A percentile compares a stretch with the other conserved stretches of the same genome.
These are phyloP conservation scores for Trichosporon sp. DNA, from an alignment of 1,284 basidiomycete species.

Conservation along the genomic window DNA sequence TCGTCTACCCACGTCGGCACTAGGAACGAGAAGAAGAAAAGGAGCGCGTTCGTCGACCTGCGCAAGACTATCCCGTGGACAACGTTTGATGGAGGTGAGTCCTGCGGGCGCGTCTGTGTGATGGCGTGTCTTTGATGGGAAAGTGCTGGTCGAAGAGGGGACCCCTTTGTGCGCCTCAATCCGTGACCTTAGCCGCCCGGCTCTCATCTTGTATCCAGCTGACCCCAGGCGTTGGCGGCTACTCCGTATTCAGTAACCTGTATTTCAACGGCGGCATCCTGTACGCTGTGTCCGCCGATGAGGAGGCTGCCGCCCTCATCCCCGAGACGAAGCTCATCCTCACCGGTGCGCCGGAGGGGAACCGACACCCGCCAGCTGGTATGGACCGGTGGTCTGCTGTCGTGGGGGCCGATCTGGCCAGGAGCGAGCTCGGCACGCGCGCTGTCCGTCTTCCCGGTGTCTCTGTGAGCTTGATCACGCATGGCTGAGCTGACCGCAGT, in stretches of 20 bases:
- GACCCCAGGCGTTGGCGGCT: constrained; percentile 29
- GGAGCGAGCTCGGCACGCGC: constrained; percentile 26
- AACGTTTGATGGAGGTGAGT: constrained; percentile 33
- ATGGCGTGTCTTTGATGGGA: too few relatives aligned
- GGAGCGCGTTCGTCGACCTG: constrained; percentile 21
- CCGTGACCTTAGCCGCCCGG: background rate
- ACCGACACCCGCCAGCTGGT: constrained; percentile 18
- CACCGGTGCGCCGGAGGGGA: constrained; percentile 7
- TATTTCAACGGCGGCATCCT: constrained; percentile 29
- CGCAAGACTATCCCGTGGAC: constrained; percentile 21
- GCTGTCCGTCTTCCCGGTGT: constrained; percentile 30
- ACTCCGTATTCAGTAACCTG: constrained; percentile 35
- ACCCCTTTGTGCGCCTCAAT: background rate
- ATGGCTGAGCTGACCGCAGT: constrained; percentile 13
- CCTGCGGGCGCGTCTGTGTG: background rate
- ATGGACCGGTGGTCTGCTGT: constrained; percentile 30
- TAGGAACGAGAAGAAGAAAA: background rate
- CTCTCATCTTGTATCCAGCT: too few relatives aligned
- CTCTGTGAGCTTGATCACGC: constrained; percentile 22
- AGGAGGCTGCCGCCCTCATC: constrained; percentile 4
- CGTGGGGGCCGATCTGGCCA: constrained; percentile 19
- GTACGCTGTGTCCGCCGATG: constrained; percentile 8
- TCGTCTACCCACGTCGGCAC: background rate
- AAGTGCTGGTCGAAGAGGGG: background rate
- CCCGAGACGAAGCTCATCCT: constrained; percentile 15